Percentiles rank a stretch among this genome's conserved stretches.
Conservation (phyloP, 306 rosid genomes). For the Cicer chorassanicum region DNA sequence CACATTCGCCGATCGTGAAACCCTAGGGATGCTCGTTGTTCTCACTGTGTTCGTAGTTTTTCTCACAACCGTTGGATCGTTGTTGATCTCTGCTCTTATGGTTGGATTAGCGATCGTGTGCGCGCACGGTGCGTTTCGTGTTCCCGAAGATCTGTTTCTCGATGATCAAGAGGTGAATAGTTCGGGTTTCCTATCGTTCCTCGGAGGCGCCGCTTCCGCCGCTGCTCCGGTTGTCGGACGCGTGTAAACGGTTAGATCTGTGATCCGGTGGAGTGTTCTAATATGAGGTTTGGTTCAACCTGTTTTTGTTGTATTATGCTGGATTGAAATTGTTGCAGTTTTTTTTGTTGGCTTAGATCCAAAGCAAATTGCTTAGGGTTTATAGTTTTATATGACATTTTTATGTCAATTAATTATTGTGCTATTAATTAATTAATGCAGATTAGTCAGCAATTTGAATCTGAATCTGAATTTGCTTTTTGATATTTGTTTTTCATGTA, state of each 20-base stretch:
- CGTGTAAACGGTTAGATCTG: conserved; percentile 54
- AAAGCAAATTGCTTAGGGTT: conserved; percentile 50
- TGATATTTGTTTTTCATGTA: conserved; percentile 12
- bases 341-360: conserved; percentile 49
- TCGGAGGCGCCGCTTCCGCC: conserved; percentile 78
- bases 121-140: conserved; percentile 85
- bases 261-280: conserved; percentile 19
- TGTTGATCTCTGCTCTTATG: conserved; percentile 77
- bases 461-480: conserved; percentile 24
- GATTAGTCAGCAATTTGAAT: conserved; percentile 42
- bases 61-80: conserved; percentile 89
- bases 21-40: conserved; percentile 62
- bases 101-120: conserved; percentile 73
- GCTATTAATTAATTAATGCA: conserved; percentile 36
- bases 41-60: conserved; percentile 75
- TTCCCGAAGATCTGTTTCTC: conserved; percentile 89
- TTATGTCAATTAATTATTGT: conserved; percentile 25
- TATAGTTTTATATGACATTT: conserved; percentile 33
- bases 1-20: conserved; percentile 82
- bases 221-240: conserved; percentile 70
- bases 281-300: conserved; percentile 56
- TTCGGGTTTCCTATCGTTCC: conserved; percentile 84
- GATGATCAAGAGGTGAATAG: conserved; percentile 83
- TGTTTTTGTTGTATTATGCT: conserved; percentile 40
- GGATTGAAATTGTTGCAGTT: conserved; percentile 38